A percentile compares a stretch with the other conserved stretches of the same genome.
phyloP scores from a whole-genome alignment of 176 grass and related monocot species.

The Triticum urartu region DNA sequence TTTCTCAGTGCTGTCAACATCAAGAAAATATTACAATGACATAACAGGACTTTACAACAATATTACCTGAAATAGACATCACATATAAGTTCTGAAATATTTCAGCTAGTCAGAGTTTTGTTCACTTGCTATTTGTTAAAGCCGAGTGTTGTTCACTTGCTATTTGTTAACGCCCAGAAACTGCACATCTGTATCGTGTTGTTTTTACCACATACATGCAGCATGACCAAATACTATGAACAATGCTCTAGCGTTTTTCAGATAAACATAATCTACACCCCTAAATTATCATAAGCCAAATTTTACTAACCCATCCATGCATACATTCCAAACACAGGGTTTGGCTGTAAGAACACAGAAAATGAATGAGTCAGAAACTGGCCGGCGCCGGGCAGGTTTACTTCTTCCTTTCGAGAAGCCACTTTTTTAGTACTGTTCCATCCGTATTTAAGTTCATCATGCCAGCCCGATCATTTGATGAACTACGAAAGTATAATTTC shows the following conservation, averaged over 20 bases:
- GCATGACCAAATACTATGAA: neutral
- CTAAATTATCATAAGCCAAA: neutral
- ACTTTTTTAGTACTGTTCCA: neutral
- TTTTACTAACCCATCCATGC: conserved; percentile 1
- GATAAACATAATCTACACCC: neutral
- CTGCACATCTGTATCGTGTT: neutral
- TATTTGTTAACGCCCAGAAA: neutral
- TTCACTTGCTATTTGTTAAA: conserved; percentile 16
- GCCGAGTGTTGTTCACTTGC: neutral
- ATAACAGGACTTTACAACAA: conserved; percentile 8
- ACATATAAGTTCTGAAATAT: conserved; percentile 8
- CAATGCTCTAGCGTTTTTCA: neutral
- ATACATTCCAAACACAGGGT: neutral
- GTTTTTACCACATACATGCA: neutral
- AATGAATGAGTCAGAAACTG: conserved; percentile 14
- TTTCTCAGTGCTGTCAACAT: conserved; percentile 48
- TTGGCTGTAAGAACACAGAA: neutral
- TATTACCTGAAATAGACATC: neutral
- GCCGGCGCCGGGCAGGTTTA: neutral
- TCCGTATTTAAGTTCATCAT: neutral
- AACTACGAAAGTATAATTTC: neutral
- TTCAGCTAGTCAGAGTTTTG: neutral
- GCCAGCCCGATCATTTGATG: neutral
- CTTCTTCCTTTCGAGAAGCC: neutral
- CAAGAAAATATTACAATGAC: conserved; percentile 36